Evolutionary conservation across 2,329 filamentous ascomycete species (phyloP).

Genomic region (Cyphellophora europaea): DNA sequence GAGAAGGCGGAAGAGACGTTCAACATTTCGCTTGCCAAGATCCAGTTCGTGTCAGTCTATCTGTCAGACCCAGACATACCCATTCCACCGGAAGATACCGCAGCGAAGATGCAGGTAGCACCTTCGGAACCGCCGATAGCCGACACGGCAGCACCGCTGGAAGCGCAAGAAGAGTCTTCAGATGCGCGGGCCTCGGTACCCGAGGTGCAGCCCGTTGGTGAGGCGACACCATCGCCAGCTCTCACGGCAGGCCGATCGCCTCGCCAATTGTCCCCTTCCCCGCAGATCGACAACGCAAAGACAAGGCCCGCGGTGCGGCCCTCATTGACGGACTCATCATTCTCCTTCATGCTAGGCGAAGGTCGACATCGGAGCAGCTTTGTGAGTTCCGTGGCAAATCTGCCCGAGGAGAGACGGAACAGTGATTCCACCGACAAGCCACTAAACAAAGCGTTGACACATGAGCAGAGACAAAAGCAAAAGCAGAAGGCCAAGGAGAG

Average conservation of each 20-base stretch:
- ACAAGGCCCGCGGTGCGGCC: too few relatives aligned
- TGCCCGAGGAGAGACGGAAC: constrained; percentile 32
- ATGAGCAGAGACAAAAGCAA: constrained; percentile 9
- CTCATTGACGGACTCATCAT: constrained; percentile 36
- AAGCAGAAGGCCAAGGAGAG: constrained; percentile 16
- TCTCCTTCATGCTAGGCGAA: constrained; percentile 42
- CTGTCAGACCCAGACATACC: constrained; percentile 30
- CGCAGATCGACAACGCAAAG: too few relatives aligned
- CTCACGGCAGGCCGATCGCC: too few relatives aligned
- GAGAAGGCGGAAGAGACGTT: constrained; percentile 21
- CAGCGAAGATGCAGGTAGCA: constrained; percentile 1
- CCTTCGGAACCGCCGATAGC: background rate
- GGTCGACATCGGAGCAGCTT: constrained; percentile 34
- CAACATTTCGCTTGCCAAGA: constrained; percentile 28
- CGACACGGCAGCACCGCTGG: constrained; percentile 3
- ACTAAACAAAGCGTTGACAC: too few relatives aligned
- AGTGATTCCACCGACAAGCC: constrained; percentile 23
- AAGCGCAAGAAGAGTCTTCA: constrained; percentile 7
- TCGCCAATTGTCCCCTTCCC: too few relatives aligned
- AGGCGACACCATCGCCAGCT: too few relatives aligned
- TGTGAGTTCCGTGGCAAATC: constrained; percentile 34
- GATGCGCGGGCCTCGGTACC: too few relatives aligned
- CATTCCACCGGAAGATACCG: constrained; percentile 11
- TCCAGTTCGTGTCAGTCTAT: constrained; percentile 34
- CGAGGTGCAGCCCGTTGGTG: too few relatives aligned